Base-by-base conservation (phyloP, 148 eudicot species). In the Rhododendron simsii region DNA sequence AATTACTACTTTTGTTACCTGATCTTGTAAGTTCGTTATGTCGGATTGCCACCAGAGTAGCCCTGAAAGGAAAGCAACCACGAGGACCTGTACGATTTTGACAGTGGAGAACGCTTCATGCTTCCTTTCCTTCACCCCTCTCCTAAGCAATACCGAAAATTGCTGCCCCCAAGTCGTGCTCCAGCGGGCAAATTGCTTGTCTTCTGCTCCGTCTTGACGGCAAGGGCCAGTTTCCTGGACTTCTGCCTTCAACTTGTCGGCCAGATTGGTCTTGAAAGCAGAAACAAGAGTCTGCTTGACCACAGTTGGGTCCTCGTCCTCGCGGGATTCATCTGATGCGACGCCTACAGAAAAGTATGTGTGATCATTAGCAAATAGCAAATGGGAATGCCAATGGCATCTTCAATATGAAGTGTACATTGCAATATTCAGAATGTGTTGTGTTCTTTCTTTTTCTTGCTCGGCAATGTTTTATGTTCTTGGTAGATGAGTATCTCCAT, bases 101-200 rank as follows among this genome's bases (percentile, higher is more conserved):
- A 94, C 83, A 13, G 51, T 21, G 57, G 90, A 88, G 67, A 96
- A 96, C 5, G 93, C 85, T 28, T 96, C 87, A 44, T 94, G 98
- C 73, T 78, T 92, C 80, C 96, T 82, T 84, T 93, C 98, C 81
- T 94, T 94, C 44, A 94, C 67, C 4, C 96, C 98, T 91, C 98
- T 89, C 41, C 87, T 86, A 5, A 92, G 86, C 80, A 95, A 81
- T 53, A 95, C 90, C 1, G 87, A 61, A 81, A 93, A 93, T 39
- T 95, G 94, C 76, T 95, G 93, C 88, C 90, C 91, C 99, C 99
- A 96, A 11, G 93, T 92, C 4, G 94, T 95, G 41, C 85, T 86
- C 95, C 95, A 95, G 48, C 86, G 81, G 2, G 65, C 78, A 10
- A 78, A 61, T 12, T 91, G 79, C 77, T 69, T 87, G 8, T 75